phyloP scores from a whole-genome alignment of 176 grass and related monocot genomes.

The Aegilops umbellulata region DNA sequence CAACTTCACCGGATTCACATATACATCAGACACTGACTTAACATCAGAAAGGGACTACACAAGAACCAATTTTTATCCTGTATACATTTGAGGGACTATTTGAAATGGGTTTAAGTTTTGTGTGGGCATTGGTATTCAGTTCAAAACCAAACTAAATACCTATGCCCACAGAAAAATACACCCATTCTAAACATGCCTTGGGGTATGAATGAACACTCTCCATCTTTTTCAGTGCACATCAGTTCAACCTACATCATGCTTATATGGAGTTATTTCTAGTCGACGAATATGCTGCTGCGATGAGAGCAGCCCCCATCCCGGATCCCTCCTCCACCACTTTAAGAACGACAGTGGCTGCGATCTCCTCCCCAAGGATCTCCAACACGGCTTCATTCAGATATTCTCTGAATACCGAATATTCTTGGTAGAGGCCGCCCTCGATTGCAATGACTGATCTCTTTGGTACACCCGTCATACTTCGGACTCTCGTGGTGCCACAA shows the following conservation, averaged over 20 bases:
- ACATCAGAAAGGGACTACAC: slow-evolving; percentile 15
- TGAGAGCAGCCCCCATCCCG: slow-evolving; percentile 67
- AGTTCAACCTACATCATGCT: slow-evolving; percentile 18
- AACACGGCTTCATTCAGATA: slow-evolving; percentile 72
- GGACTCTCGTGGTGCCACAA: slow-evolving; percentile 24
- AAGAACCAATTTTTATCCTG: slow-evolving; percentile 14
- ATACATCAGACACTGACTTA: neutral
- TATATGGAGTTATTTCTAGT: slow-evolving; percentile 44
- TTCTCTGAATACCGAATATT: slow-evolving; percentile 66
- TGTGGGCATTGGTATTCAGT: neutral
- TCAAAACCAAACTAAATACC: neutral
- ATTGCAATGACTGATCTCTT: slow-evolving; percentile 67
- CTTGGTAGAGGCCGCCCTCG: slow-evolving; percentile 65
- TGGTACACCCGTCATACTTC: slow-evolving; percentile 26
- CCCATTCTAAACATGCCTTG: neutral
- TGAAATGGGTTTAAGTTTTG: neutral
- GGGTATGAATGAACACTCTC: slow-evolving; percentile 11
- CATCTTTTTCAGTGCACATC: slow-evolving; percentile 44
- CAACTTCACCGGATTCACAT: neutral
- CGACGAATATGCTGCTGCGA: slow-evolving; percentile 57
- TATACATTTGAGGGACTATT: slow-evolving; percentile 29
- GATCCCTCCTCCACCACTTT: slow-evolving; percentile 67
- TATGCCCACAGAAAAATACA: neutral
- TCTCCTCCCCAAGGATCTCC: slow-evolving; percentile 81
- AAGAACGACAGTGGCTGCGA: slow-evolving; percentile 52